A percentile compares a stretch with the other conserved stretches of the same genome.
Conservation (phyloP, 345 rosid genomes). For the Eutrema yunnanense region DNA sequence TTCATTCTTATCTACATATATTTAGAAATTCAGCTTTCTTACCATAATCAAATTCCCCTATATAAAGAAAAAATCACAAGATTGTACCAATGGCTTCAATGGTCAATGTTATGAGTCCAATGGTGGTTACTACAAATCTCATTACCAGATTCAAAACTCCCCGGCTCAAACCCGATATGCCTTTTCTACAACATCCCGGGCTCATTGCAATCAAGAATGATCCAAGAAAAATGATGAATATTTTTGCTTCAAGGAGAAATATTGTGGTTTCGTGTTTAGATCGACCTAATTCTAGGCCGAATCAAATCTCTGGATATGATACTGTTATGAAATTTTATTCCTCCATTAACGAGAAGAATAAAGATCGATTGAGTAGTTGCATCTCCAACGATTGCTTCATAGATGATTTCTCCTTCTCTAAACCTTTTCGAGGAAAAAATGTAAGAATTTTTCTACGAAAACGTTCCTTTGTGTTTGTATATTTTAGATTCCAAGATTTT, state of each 20-base stretch:
- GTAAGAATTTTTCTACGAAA: constrained; percentile 18
- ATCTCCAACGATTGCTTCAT: constrained; percentile 54
- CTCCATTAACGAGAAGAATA: constrained; percentile 52
- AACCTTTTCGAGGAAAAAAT: constrained; percentile 56
- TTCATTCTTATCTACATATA: background rate
- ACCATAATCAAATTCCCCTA: background rate
- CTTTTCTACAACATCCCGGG: background rate
- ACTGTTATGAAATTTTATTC: constrained; percentile 41
- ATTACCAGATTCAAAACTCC: background rate
- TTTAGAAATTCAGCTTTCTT: background rate
- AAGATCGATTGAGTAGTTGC: constrained; percentile 35
- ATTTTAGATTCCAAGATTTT: background rate
- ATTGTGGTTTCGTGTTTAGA: constrained; percentile 19
- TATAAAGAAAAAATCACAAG: background rate
- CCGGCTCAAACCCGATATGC: background rate
- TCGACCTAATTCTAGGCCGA: background rate
- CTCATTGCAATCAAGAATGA: constrained; percentile 4
- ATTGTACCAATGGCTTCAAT: constrained; percentile 12
- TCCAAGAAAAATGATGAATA: background rate
- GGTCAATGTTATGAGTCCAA: constrained; percentile 7
- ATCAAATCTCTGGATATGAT: constrained; percentile 35
- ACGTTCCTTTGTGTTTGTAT: background rate
- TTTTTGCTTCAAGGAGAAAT: constrained; percentile 7
- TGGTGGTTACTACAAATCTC: constrained; percentile 4
- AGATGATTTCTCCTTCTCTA: constrained; percentile 67